Evolutionary conservation across 306 rosid species (phyloP).

Genomic region (Lotus japonicus): DNA sequence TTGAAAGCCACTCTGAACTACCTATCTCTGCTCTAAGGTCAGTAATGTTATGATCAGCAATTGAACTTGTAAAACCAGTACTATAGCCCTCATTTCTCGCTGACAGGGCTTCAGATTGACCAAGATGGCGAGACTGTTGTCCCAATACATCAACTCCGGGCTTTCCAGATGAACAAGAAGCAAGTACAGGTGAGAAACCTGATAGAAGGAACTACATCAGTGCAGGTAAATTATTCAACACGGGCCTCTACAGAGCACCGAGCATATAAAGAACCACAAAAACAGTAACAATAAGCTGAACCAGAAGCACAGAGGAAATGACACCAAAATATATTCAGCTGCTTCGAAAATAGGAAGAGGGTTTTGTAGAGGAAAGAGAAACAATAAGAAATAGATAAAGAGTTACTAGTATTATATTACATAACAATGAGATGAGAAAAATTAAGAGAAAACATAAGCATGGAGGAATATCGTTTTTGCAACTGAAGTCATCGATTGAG

Average conservation of each 20-base stretch:
- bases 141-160: slow-evolving; percentile 29
- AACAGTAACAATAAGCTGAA: slow-evolving; percentile 4
- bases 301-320: slow-evolving; percentile 3
- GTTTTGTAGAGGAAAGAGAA: background rate
- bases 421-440: too few species aligned
- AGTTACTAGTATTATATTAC: too few species aligned
- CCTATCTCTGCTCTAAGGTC: slow-evolving; percentile 40
- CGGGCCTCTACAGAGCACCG: background rate
- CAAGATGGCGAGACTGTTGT: slow-evolving; percentile 39
- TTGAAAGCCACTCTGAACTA: slow-evolving; percentile 71
- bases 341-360: background rate
- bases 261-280: slow-evolving; percentile 10
- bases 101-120: slow-evolving; percentile 37
- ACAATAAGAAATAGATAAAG: background rate
- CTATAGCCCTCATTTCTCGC: slow-evolving; percentile 36
- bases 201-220: slow-evolving; percentile 24
- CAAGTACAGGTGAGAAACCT: slow-evolving; percentile 33
- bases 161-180: slow-evolving; percentile 38
- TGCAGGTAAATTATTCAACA: background rate
- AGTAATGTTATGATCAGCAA: slow-evolving; percentile 23
- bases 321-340: background rate
- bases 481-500: background rate
- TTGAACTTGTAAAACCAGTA: slow-evolving; percentile 41
- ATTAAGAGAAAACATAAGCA: too few species aligned
- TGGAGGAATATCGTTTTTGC: too few species aligned